Base-by-base conservation (phyloP, 306 rosid genomes). In the Pyrus betulifolia region DNA sequence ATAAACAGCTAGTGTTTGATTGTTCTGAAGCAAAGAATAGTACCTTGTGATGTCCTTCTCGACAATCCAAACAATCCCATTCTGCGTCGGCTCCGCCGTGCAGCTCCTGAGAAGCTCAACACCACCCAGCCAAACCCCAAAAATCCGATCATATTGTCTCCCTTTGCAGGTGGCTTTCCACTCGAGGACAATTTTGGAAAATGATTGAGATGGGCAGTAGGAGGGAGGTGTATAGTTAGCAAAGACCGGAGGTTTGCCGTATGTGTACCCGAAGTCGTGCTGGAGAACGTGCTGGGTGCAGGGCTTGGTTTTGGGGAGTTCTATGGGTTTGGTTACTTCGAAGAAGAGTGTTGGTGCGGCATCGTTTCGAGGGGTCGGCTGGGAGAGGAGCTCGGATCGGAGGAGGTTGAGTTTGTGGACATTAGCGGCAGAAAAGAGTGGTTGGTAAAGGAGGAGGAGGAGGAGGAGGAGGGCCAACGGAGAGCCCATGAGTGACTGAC, bases 111-210 rank as follows among this genome's bases (percentile, higher is more conserved):
- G 89, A 28, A 95, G 82, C 87, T 95, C 97, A 54, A 88, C 93
- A 10, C 99, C 99, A 31, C 88, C 86, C 11, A 90, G 97, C 97
- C 98, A 94, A 3, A 92, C 92, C 15, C 98, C 97, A 4, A 94
- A 94, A 72, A 94, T 94, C 31, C 98, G 87, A 67, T 95, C 98
- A 28, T 82, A 95, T 60, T 95, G 98, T 60, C 93, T 86, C 44
- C 97, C 98, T 83, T 79, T 76, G 64, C 92, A 86, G 6, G 93
- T 88, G 17, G 98, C 88, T 14, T 77, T 86, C 98, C 98, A 95
- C 76, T 92, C 84, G 12, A 95, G 82, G 2, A 95, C 96, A 14
- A 92, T 81, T 62, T 82, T 92, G 45, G 97, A 88, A 82, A 86
- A 86, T 0, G 55, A 27, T 0, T 70, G 71, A 11, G 81, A 86